phyloP scores from a whole-genome alignment of 805 yeast species.

The Pichia sporocuriosa region DNA sequence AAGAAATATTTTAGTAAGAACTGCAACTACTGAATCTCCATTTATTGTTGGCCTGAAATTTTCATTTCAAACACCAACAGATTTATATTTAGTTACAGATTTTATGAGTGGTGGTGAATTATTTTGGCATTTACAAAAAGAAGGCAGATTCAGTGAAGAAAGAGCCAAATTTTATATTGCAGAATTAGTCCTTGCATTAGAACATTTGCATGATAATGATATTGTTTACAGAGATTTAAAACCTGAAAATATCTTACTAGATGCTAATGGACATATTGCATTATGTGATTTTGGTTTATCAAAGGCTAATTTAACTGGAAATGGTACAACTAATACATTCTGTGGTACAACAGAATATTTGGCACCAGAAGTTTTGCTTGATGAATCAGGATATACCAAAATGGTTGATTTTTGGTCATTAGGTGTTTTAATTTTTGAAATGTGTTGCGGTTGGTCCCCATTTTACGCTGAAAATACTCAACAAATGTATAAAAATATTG shows the following conservation, averaged over 20 bases:
- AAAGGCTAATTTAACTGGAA: conserved; percentile 80
- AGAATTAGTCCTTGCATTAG: conserved; percentile 86
- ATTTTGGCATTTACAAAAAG: conserved; percentile 72
- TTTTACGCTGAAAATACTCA: conserved; percentile 97
- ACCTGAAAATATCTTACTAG: conserved; percentile 92
- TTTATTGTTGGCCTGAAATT: conserved; percentile 94
- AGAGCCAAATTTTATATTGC: conserved; percentile 97
- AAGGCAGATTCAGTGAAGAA: conserved; percentile 87
- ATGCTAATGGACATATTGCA: conserved; percentile 96
- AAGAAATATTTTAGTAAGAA: conserved; percentile 86
- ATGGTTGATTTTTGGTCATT: conserved; percentile 99
- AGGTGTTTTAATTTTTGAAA: conserved; percentile 93
- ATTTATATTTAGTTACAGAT: conserved; percentile 89
- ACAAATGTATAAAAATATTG: conserved; percentile 98
- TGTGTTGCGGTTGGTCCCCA: conserved; percentile 99
- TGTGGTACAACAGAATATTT: conserved; percentile 98
- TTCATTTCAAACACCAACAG: conserved; percentile 92
- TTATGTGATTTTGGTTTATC: conserved; percentile 96
- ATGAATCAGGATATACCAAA: conserved; percentile 94
- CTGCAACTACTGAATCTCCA: conserved; percentile 70
- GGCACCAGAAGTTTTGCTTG: conserved; percentile 93
- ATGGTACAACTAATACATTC: conserved; percentile 91
- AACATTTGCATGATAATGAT: conserved; percentile 90
- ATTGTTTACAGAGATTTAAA: conserved; percentile 95
- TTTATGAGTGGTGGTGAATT: conserved; percentile 98